Percentiles rank a stretch among this genome's conserved stretches.
These are phyloP conservation scores for Cystofilobasidium bisporidii DNA, from an alignment of 768 basidiomycete species.

Conservation along the genomic window DNA sequence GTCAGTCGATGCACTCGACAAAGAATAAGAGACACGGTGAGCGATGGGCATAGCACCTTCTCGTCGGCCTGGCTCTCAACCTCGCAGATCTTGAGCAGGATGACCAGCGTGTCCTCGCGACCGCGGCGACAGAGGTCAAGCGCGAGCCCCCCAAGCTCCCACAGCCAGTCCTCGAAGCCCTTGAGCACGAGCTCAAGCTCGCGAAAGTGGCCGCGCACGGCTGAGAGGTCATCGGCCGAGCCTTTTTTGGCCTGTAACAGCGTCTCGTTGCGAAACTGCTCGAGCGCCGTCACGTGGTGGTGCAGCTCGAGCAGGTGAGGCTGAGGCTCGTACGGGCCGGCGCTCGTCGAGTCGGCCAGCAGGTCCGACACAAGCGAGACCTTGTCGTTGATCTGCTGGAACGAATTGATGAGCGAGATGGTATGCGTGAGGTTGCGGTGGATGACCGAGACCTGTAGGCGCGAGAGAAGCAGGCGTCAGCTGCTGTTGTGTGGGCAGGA, in stretches of 20 bases:
- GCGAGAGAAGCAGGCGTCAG: too few species aligned
- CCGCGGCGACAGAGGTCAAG: conserved; percentile 61
- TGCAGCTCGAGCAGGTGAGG: conserved; percentile 83
- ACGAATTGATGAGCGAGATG: conserved; percentile 87
- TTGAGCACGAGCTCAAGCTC: conserved; percentile 61
- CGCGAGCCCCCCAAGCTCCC: conserved; percentile 43
- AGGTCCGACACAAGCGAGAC: conserved; percentile 68
- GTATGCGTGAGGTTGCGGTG: conserved; percentile 92
- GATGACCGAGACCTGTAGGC: conserved; percentile 73
- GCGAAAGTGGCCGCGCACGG: conserved; percentile 32
- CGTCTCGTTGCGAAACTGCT: conserved; percentile 86
- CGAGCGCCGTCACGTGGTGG: conserved; percentile 81
- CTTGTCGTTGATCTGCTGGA: conserved; percentile 81
- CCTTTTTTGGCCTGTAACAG: conserved; percentile 82
- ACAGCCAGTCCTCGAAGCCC: conserved; percentile 75
- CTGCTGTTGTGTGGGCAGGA: too few species aligned
- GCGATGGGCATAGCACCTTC: conserved; percentile 52
- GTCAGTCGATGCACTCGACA: too few species aligned
- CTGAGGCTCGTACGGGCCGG: conserved; percentile 65
- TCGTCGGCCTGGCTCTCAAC: conserved; percentile 87
- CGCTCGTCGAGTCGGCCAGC: conserved; percentile 58
- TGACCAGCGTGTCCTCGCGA: conserved; percentile 75
- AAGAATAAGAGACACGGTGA: conserved; percentile 9
- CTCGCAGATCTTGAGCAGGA: conserved; percentile 85
- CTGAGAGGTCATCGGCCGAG: conserved; percentile 50